Evolutionary conservation across 306 rosid species (phyloP), one percentile per base, ranked within the genome.

Genomic region (Trifolium subterraneum): DNA sequence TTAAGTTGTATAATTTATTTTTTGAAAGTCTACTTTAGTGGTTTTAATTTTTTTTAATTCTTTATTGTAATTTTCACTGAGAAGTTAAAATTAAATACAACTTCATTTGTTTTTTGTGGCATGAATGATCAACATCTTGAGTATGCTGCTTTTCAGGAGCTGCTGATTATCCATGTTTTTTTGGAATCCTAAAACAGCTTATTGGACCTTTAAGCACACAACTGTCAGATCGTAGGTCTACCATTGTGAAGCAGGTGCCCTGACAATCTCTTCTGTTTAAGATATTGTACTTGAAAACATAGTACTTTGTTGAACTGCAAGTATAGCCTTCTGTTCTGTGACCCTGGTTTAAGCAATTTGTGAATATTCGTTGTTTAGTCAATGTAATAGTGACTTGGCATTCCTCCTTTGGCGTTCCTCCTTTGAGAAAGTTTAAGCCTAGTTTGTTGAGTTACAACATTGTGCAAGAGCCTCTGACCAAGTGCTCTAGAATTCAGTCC

Each of bases 141-240:
- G 73, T 77, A 64, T 76, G 74, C 33, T 83, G 67, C 58, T 33
- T 44, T 64, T 75, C 85, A 93, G 99, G 99, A 83, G 99, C 98
- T 82, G 78, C 89, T 78, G 93, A 92, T 76, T 95, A 89, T 83
- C 91, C 96, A 58, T 80, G 88, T 79, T 95, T 95, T 64, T 85
- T 74, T 73, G 99, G 98, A 73, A 87, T 92, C 77, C 73, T 95
- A 80, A 95, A 95, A 89, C 99, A 95, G 75, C 96, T 95, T 80
- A 86, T 85, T 81, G 97, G 96, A 47, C 99, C 99, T 78, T 82
- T 95, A 64, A 92, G 90, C 81, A 73, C 82, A 16, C 99, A 95
- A 75, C 84, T 95, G 79, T 86, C 99, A n/a, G 99, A 95, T 80
- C 86, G 99, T 75, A 84, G 99, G 91, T 95, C 99, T 73, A 92